Conservation (phyloP, 1,284 basidiomycete species). For the Leccinum griseonigrum region DNA sequence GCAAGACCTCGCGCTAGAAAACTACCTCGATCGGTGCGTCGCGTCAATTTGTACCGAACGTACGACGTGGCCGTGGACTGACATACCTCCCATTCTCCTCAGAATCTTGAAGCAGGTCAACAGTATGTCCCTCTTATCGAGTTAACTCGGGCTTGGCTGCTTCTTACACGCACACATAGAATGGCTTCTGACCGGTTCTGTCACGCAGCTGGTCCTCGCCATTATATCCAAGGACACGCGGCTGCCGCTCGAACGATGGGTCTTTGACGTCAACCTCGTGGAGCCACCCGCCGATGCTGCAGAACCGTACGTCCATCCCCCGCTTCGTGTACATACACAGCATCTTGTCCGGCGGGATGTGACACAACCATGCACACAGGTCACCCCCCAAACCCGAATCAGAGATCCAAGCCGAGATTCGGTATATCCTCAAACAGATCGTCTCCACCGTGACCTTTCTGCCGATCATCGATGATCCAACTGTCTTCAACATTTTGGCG, state of each 20-base stretch:
- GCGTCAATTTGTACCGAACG: not conserved
- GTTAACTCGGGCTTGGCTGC: not conserved
- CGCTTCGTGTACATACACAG: not conserved
- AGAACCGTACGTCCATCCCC: constrained; percentile 43
- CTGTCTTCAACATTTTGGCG: constrained; percentile 93
- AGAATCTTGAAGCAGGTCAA: constrained; percentile 91
- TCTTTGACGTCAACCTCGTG: constrained; percentile 91
- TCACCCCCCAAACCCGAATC: constrained; percentile 72
- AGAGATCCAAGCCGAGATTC: constrained; percentile 96
- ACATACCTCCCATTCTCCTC: not conserved
- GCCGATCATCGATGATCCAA: constrained; percentile 92
- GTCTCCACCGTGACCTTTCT: constrained; percentile 95
- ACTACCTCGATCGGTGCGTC: constrained; percentile 82
- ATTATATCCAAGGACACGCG: constrained; percentile 95
- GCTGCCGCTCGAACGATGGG: constrained; percentile 94
- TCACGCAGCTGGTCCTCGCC: constrained; percentile 91
- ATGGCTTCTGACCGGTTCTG: constrained; percentile 89
- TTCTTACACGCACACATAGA: constrained; percentile 44
- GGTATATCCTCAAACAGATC: constrained; percentile 98
- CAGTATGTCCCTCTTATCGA: constrained; percentile 47
- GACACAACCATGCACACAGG: constrained; percentile 28
- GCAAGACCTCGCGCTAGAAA: constrained; percentile 88
- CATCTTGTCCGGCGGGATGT: not conserved
- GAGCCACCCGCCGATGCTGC: constrained; percentile 49
- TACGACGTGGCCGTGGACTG: not conserved